phyloP scores from a whole-genome alignment of 441 rosid species.

The Corymbia citriodora region DNA sequence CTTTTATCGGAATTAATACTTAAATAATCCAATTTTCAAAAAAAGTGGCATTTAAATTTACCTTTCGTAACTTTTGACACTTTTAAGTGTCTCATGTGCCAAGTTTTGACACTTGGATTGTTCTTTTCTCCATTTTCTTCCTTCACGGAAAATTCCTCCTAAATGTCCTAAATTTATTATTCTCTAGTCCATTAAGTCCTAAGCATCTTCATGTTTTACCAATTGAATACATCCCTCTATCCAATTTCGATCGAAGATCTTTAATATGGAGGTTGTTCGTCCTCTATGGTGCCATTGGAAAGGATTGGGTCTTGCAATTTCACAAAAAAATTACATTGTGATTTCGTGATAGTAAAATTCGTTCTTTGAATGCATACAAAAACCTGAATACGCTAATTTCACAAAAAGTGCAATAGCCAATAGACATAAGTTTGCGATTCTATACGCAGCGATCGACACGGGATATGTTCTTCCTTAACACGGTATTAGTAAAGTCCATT shows the following conservation, averaged over 20 bases:
- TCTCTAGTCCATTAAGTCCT: background rate
- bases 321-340: background rate
- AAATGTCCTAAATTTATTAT: too few relatives aligned
- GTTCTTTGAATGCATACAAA: accelerated
- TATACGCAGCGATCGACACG: accelerated
- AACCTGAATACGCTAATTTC: background rate
- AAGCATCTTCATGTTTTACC: accelerated
- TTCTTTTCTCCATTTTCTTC: too few relatives aligned
- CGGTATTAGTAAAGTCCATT: background rate
- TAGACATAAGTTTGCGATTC: background rate
- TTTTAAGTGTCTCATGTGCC: too few relatives aligned
- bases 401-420: accelerated
- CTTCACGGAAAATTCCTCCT: too few relatives aligned
- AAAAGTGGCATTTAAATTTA: too few relatives aligned
- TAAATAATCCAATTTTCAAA: too few relatives aligned
- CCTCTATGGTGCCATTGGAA: too few relatives aligned
- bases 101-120: too few relatives aligned
- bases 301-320: background rate
- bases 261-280: too few relatives aligned
- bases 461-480: background rate
- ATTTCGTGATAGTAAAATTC: background rate
- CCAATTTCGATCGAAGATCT: accelerated
- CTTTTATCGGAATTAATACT: too few relatives aligned
- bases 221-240: accelerated
- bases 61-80: too few relatives aligned